These are phyloP conservation scores for Chaetomium sp. DNA, from an alignment of 2,329 filamentous ascomycete genomes.

Conservation along the genomic window DNA sequence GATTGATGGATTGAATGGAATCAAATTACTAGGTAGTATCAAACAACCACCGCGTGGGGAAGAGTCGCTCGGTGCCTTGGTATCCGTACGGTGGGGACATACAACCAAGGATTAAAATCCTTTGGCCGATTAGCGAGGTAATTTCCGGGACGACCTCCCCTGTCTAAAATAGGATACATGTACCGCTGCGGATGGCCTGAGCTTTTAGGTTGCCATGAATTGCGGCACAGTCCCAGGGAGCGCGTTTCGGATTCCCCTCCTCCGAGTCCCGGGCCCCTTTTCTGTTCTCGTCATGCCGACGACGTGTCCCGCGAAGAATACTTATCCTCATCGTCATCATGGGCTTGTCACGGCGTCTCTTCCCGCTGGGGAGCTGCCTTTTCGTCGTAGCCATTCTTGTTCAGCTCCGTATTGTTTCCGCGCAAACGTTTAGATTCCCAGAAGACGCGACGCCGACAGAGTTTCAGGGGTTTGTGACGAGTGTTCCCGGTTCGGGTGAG, in stretches of 20 bases:
- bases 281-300: background rate
- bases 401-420: background rate
- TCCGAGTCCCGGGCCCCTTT: too few relatives aligned
- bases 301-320: background rate
- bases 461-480: conserved; percentile 5
- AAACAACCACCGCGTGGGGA: background rate
- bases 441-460: conserved; percentile 1
- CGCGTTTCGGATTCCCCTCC: background rate
- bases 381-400: background rate
- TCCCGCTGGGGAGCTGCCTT: background rate
- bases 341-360: background rate
- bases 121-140: background rate
- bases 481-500: background rate
- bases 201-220: background rate
- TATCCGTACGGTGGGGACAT: too few relatives aligned
- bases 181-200: background rate
- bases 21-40: too few relatives aligned
- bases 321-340: background rate
- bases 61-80: too few relatives aligned
- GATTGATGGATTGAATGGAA: too few relatives aligned
- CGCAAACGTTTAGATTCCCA: background rate
- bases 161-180: background rate
- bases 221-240: conserved; percentile 1
- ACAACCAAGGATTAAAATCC: too few relatives aligned
- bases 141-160: background rate